These are phyloP conservation scores for Myochromella boudieri DNA, from an alignment of 768 basidiomycete genomes.

Conservation along the genomic window DNA sequence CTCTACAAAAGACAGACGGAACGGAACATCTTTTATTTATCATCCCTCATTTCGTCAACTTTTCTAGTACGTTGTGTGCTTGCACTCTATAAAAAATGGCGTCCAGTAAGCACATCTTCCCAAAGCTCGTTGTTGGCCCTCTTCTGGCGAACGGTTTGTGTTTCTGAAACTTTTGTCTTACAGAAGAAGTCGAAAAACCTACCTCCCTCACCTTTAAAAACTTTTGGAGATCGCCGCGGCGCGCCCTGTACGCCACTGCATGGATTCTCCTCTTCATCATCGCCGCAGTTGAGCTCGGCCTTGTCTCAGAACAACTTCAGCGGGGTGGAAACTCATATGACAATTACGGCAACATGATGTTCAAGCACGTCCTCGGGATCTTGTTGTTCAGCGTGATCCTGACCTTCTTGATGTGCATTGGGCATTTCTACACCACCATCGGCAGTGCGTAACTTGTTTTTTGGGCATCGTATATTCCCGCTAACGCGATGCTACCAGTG, in stretches of 20 bases:
- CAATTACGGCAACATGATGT: slow-evolving; percentile 15
- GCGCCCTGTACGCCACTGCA: background rate
- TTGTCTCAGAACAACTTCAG: slow-evolving; percentile 14
- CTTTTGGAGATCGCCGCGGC: background rate
- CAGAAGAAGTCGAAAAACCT: background rate
- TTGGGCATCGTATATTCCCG: background rate
- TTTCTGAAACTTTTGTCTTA: background rate
- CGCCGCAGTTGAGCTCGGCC: slow-evolving; percentile 1
- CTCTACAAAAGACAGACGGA: background rate
- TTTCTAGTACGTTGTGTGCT: background rate
- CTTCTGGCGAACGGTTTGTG: background rate
- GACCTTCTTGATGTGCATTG: slow-evolving; percentile 12
- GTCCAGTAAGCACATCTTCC: background rate
- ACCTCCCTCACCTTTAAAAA: background rate
- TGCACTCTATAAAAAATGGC: background rate
- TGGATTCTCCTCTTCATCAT: slow-evolving; percentile 3
- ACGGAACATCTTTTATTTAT: background rate
- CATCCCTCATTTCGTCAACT: background rate
- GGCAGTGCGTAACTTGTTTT: slow-evolving; percentile 1
- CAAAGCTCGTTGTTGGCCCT: background rate
- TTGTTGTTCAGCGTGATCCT: slow-evolving; percentile 10
- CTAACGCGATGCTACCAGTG: background rate
- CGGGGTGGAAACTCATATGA: slow-evolving; percentile 5
- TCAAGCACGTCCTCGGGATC: slow-evolving; percentile 14
- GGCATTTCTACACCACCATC: slow-evolving; percentile 8